Percentiles rank a stretch among this genome's conserved stretches.
These are phyloP conservation scores for Malania oleifera DNA, from an alignment of 164 flowering plant species.

Conservation along the genomic window DNA sequence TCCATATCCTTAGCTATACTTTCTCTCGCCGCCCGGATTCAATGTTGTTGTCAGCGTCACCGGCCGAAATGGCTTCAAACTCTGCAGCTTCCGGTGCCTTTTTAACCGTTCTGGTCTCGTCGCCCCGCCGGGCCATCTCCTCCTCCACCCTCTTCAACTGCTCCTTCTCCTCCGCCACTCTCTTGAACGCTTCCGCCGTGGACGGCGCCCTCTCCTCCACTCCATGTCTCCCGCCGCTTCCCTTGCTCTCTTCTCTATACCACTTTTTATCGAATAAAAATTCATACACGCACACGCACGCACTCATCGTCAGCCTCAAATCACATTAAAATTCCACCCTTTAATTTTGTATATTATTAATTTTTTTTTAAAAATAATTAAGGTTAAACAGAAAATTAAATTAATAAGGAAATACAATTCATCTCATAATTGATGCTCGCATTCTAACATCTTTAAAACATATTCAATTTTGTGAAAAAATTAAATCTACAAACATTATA, in stretches of 20 bases:
- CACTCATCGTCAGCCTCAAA: too few species aligned
- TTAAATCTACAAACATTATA: too few species aligned
- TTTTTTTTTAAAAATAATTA: too few species aligned
- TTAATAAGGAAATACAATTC: too few species aligned
- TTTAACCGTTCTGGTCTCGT: not conserved
- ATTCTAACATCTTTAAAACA: too few species aligned
- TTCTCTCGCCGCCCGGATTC: conserved; percentile 6
- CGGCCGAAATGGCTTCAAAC: conserved; percentile 6
- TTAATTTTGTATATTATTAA: too few species aligned
- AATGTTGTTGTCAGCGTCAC: conserved; percentile 1
- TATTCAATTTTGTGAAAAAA: too few species aligned
- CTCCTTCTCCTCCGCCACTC: conserved; percentile 3
- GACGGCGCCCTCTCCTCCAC: conserved; percentile 19
- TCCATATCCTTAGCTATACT: too few species aligned
- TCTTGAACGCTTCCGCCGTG: conserved; percentile 8
- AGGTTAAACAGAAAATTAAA: too few species aligned
- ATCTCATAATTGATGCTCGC: too few species aligned
- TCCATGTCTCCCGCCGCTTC: not conserved
- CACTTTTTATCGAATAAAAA: too few species aligned
- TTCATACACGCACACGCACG: not conserved
- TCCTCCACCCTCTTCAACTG: not conserved
- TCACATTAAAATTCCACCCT: too few species aligned
- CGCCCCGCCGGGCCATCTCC: conserved; percentile 7
- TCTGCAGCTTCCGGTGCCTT: conserved; percentile 7
- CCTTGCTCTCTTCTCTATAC: conserved; percentile 6